These are phyloP conservation scores for Claviceps lovelessii DNA, from an alignment of 2,329 filamentous ascomycete genomes.

Conservation along the genomic window DNA sequence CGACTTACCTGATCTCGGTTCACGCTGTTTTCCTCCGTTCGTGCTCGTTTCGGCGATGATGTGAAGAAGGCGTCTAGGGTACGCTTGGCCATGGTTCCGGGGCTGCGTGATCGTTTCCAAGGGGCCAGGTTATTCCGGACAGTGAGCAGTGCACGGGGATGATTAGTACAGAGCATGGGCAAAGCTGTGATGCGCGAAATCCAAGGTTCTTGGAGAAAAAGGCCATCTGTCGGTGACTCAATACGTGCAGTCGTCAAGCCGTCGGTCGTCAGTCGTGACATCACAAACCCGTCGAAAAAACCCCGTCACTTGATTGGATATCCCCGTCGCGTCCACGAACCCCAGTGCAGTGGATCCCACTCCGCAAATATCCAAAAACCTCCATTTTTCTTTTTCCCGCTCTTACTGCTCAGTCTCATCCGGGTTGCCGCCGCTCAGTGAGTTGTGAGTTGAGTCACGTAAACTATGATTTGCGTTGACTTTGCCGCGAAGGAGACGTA, in stretches of 20 bases:
- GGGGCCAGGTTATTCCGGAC: not conserved
- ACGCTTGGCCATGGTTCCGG: slow-evolving; percentile 21
- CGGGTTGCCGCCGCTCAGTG: not conserved
- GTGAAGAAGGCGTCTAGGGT: slow-evolving; percentile 57
- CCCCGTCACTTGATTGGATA: not conserved
- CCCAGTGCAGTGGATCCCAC: not conserved
- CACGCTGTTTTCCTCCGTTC: not conserved
- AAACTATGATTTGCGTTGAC: not conserved
- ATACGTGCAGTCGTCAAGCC: not conserved
- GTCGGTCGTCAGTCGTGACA: not conserved
- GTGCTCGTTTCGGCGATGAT: slow-evolving; percentile 13
- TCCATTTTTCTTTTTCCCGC: not conserved
- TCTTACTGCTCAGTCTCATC: not conserved
- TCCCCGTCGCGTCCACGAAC: not conserved
- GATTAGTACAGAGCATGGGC: not conserved
- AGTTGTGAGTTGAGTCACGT: not conserved
- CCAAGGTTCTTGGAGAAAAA: not conserved
- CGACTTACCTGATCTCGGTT: slow-evolving; percentile 2
- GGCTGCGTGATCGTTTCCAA: not conserved
- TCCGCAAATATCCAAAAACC: not conserved
- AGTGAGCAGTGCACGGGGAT: not conserved
- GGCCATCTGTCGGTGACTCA: too few species aligned
- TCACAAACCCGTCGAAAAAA: not conserved
- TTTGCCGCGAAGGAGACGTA: not conserved
- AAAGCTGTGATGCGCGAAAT: not conserved